Conservation (phyloP, 129 eudicot genomes). For the Flaveria brownii region DNA sequence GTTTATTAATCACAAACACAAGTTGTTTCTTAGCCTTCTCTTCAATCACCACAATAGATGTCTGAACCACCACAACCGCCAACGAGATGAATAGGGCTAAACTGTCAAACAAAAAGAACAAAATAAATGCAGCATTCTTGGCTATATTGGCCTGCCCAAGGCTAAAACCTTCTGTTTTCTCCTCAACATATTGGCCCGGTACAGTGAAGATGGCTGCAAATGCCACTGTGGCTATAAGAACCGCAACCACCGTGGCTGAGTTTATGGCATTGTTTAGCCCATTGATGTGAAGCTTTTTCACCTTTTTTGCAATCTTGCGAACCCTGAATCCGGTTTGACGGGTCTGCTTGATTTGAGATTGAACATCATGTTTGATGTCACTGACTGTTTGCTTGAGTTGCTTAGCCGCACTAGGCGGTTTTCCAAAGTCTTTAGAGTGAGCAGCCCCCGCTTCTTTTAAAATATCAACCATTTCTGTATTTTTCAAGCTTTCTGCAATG, state of each 20-base stretch:
- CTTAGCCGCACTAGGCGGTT: slow-evolving; percentile 78
- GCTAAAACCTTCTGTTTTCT: slow-evolving; percentile 31
- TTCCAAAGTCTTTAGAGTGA: slow-evolving; percentile 75
- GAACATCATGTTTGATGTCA: slow-evolving; percentile 85
- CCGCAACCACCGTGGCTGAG: slow-evolving; percentile 85
- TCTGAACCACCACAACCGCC: slow-evolving; percentile 94
- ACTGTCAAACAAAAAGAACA: slow-evolving; percentile 81
- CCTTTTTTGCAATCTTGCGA: slow-evolving; percentile 74
- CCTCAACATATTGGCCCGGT: slow-evolving; percentile 81
- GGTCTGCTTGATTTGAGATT: slow-evolving; percentile 85
- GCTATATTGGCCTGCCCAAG: slow-evolving; percentile 83
- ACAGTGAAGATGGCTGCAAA: slow-evolving; percentile 92
- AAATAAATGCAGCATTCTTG: slow-evolving; percentile 45
- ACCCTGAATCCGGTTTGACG: slow-evolving; percentile 93
- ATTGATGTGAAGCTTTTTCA: slow-evolving; percentile 83
- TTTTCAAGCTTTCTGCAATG: slow-evolving; percentile 64
- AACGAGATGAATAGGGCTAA: slow-evolving; percentile 78
- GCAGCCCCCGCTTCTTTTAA: slow-evolving; percentile 73
- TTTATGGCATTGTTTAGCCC: slow-evolving; percentile 97
- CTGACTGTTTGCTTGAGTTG: slow-evolving; percentile 97
- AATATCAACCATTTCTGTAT: slow-evolving; percentile 53
- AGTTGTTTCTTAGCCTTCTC: slow-evolving; percentile 78
- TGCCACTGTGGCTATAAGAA: slow-evolving; percentile 88
- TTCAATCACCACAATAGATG: slow-evolving; percentile 84
- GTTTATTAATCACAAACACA: slow-evolving; percentile 83